A percentile compares a stretch with the other conserved stretches of the same genome.
Evolutionary conservation across 2,329 filamentous ascomycete species (phyloP).

Genomic region (Paraphoma chrysanthemicola): DNA sequence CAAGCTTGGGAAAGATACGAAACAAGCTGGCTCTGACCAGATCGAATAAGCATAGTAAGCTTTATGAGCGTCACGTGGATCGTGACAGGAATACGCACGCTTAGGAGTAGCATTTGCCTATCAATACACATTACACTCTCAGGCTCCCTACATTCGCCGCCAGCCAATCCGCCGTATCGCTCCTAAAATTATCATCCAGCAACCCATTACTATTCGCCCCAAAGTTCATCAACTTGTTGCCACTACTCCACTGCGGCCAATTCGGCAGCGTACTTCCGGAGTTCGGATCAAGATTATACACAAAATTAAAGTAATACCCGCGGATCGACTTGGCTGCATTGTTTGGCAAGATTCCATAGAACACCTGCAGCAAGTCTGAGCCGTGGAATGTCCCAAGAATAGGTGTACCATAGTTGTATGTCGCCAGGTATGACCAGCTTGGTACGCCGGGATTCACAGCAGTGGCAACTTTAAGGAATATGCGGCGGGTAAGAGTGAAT

Average conservation of each 20-base stretch:
- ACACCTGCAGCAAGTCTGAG: constrained; percentile 72
- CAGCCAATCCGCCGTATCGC: constrained; percentile 54
- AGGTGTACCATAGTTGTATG: constrained; percentile 74
- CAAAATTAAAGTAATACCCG: constrained; percentile 75
- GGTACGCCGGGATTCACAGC: constrained; percentile 64
- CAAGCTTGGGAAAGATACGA: no score
- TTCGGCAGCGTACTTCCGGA: constrained; percentile 52
- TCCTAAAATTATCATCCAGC: constrained; percentile 59
- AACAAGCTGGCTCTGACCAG: no score
- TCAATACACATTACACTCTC: constrained; percentile 15
- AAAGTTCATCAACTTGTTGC: constrained; percentile 61
- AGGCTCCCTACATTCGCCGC: constrained; percentile 28
- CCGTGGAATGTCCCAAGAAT: constrained; percentile 79
- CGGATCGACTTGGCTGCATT: constrained; percentile 67
- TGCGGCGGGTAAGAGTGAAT: constrained; percentile 75
- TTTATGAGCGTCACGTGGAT: no score
- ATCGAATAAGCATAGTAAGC: no score
- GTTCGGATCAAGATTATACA: constrained; percentile 76
- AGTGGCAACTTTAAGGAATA: constrained; percentile 62
- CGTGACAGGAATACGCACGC: no score
- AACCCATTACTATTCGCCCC: constrained; percentile 46
- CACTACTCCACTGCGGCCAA: constrained; percentile 63
- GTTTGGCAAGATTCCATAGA: constrained; percentile 69
- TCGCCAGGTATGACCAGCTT: constrained; percentile 76
- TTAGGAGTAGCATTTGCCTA: no score